phyloP scores from a whole-genome alignment of 2,329 filamentous ascomycete genomes.

The Sclerotiophoma versabilis region DNA sequence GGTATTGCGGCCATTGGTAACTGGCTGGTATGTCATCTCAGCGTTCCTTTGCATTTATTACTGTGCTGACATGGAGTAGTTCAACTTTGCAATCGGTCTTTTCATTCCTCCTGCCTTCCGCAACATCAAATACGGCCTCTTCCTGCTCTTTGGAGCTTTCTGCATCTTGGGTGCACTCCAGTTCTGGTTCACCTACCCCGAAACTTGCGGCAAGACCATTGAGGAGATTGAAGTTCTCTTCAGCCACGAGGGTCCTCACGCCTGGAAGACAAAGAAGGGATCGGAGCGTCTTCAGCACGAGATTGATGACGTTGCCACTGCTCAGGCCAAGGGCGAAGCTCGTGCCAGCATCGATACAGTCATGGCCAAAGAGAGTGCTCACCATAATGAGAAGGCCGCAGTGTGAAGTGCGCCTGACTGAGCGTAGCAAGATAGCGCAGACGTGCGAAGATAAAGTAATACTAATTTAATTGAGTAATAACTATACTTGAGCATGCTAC shows the following conservation, averaged over 20 bases:
- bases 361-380: constrained; percentile 6
- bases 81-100: constrained; percentile 67
- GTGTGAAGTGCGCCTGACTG: too few relatives aligned
- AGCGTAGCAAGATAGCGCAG: too few relatives aligned
- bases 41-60: constrained; percentile 42
- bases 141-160: constrained; percentile 59
- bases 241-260: constrained; percentile 39
- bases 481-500: too few relatives aligned
- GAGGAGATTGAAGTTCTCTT: constrained; percentile 49
- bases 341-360: constrained; percentile 31
- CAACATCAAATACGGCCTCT: constrained; percentile 64
- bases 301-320: constrained; percentile 30
- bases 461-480: too few relatives aligned
- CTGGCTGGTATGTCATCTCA: constrained; percentile 55
- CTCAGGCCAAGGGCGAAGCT: constrained; percentile 35
- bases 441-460: too few relatives aligned
- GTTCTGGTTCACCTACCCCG: constrained; percentile 55
- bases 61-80: constrained; percentile 27
- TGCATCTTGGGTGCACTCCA: constrained; percentile 57
- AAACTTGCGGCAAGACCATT: constrained; percentile 50
- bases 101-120: constrained; percentile 66
- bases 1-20: constrained; percentile 60
- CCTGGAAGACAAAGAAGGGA: constrained; percentile 49
- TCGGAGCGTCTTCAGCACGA: constrained; percentile 41
- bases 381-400: constrained; percentile 4